Evolutionary conservation across 805 yeast species (phyloP), one percentile per base, ranked within the genome.

Genomic region (Suhomyces faveliae): DNA sequence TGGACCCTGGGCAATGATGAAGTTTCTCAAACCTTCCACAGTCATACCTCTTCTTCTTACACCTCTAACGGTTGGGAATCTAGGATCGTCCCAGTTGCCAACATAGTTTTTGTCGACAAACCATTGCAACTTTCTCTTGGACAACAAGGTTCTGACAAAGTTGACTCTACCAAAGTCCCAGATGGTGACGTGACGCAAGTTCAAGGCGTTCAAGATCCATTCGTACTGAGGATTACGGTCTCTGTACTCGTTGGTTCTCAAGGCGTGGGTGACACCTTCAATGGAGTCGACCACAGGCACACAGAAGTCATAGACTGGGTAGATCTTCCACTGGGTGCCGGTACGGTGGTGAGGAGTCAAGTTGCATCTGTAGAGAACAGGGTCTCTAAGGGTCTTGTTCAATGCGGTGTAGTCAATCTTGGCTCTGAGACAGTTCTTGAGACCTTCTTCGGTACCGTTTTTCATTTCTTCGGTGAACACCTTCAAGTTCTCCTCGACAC

Each of bases 11-110:
- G 96, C 80, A 52, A 94, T 77, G 57, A 94, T 87, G 62, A 94
- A 94, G 78, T 88, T 87, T 71, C 92, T 83, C 68, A 94, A 82
- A 56, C 98, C 99, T 76, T 94, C 97, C 54, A 94, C 95, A 35
- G 97, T 84, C 99, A 94, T 94, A 77, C 99, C 99, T 77, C 99
- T 87, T 79, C 99, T 85, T 78, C 97, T 89, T 46, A 92, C 97
- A 77, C 99, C 99, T 71, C 98, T 85, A 35, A 94, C 96, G 41
- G 99, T 94, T 58, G 99, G 99, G 89, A 94, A 94, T 70, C 99
- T 82, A 60, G 99, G 99, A 70, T 94, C 99, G 64, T 94, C 97
- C 99, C 99, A 94, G 74, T 89, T 90, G 20, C 79, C 62, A 50
- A 94, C 99, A 60, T 85, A 77, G 38, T 81, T 76, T 68, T 89